Conservation (phyloP, 176 grass and related monocot genomes). For the Zizania latifolia region DNA sequence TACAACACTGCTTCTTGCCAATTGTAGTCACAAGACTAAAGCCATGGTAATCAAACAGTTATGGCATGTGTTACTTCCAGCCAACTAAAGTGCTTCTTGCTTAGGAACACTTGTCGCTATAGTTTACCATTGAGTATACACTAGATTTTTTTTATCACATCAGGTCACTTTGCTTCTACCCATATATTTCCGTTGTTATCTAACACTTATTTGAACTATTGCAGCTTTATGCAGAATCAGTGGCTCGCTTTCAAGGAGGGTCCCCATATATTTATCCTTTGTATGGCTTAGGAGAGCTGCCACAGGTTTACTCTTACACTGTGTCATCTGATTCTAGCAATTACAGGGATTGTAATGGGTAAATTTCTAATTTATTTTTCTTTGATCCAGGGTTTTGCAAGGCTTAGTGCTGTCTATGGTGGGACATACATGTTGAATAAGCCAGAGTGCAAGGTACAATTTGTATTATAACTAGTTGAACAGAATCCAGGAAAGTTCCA, state of each 20-base stretch:
- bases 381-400: constrained; percentile 63
- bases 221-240: constrained; percentile 90
- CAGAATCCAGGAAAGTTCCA: neutral
- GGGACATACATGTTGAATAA: constrained; percentile 95
- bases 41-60: no score
- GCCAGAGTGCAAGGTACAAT: constrained; percentile 90
- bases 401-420: constrained; percentile 92
- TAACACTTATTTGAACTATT: constrained; percentile 7
- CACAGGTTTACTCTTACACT: constrained; percentile 49
- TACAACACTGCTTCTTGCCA: neutral
- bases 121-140: no score
- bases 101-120: no score
- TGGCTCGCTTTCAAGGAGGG: constrained; percentile 89
- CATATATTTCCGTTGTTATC: neutral
- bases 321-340: neutral
- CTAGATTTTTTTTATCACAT: no score
- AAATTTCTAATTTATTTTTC: constrained; percentile 10
- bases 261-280: constrained; percentile 96
- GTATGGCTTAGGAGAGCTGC: constrained; percentile 93
- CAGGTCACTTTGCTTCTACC: neutral
- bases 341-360: neutral
- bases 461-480: neutral
- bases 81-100: neutral
- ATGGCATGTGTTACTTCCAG: neutral
- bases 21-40: no score